Base-by-base conservation (phyloP, 1,139 yeast genomes). In the Geotrichum histeridarum region DNA sequence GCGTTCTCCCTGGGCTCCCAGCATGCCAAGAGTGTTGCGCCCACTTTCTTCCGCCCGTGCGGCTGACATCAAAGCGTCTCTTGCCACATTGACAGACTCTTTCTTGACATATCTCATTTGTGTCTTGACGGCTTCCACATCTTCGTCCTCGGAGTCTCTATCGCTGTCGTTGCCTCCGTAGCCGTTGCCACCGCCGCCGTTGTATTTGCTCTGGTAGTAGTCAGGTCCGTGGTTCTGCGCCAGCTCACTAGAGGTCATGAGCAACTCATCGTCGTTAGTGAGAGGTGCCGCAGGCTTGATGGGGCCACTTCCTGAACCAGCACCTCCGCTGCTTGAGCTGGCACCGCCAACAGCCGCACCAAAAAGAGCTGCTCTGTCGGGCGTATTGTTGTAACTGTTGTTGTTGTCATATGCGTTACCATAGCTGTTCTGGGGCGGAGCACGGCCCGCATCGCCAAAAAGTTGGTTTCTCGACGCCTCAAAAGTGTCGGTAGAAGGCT, bases 1-100 rank as follows among this genome's bases (percentile, higher is more conserved):
- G 52, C 89, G 76, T 67, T 90, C 97, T 54, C 95, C 84, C 70
- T 94, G 99, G 18, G 93, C 81, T 32, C 98, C 98, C 54, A 93
- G 77, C 82, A 89, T 83, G 31, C 97, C 97, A 62, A 91, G 73
- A 0, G 98, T 86, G 67, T 91, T 89, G 53, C 89, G 79, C 30
- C 96, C 99, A 8, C 91, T 81, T 54, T 86, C 86, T 68, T 91
- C 97, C 0, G 98, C 97, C 63, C 89, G 94, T 60, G 86, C 86
- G 1, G 96, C 95, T 82, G 88, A 82, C 62, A 86, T 79, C 57
- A 93, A 73, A 0, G 96, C 90, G 63, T 90, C 90, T 64, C 95
- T 78, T 0, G 98, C 86, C 50, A 90, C 82, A 8, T 88, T 84
- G 15, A 90, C 82, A 1, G 96, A 85, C 64, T 89, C 94, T 64